Conservation (phyloP, 495 filamentous ascomycete species). For the Tuber aestivum region DNA sequence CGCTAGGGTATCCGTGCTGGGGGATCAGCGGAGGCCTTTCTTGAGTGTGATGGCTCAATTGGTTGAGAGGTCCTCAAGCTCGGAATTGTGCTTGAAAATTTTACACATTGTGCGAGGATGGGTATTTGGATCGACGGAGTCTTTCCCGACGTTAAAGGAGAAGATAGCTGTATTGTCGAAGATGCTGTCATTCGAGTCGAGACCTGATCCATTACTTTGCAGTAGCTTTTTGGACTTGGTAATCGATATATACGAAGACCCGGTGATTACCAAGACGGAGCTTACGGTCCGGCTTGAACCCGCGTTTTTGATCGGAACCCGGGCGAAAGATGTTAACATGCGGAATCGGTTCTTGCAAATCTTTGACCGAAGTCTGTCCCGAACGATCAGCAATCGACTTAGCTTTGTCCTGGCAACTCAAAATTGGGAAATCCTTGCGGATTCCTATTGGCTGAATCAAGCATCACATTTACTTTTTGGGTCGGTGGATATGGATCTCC, state of each 20-base stretch:
- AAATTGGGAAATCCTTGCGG: constrained; percentile 91
- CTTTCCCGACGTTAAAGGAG: constrained; percentile 93
- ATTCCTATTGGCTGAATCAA: constrained; percentile 95
- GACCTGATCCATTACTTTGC: constrained; percentile 72
- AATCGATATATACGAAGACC: constrained; percentile 94
- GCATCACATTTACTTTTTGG: constrained; percentile 86
- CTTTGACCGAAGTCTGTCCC: constrained; percentile 84
- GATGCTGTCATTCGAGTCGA: constrained; percentile 90
- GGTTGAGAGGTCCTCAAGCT: constrained; percentile 86
- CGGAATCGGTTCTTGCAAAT: constrained; percentile 91
- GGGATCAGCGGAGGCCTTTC: constrained; percentile 85
- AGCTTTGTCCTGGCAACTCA: constrained; percentile 86
- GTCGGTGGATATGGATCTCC: constrained; percentile 74
- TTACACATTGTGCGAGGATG: constrained; percentile 89
- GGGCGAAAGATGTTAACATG: constrained; percentile 94
- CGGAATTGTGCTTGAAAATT: constrained; percentile 79
- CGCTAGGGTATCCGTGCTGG: constrained; percentile 85
- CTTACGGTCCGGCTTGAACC: constrained; percentile 94
- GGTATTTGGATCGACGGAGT: constrained; percentile 89
- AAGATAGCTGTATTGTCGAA: constrained; percentile 95
- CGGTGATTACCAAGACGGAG: constrained; percentile 88
- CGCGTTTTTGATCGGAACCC: constrained; percentile 90
- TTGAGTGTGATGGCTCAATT: constrained; percentile 88
- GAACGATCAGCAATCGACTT: constrained; percentile 75
- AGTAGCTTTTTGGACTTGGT: constrained; percentile 92